Percentiles rank a stretch among this genome's conserved stretches.
Conservation (phyloP, 2,329 filamentous ascomycete species). For the Trichoderma sp. region DNA sequence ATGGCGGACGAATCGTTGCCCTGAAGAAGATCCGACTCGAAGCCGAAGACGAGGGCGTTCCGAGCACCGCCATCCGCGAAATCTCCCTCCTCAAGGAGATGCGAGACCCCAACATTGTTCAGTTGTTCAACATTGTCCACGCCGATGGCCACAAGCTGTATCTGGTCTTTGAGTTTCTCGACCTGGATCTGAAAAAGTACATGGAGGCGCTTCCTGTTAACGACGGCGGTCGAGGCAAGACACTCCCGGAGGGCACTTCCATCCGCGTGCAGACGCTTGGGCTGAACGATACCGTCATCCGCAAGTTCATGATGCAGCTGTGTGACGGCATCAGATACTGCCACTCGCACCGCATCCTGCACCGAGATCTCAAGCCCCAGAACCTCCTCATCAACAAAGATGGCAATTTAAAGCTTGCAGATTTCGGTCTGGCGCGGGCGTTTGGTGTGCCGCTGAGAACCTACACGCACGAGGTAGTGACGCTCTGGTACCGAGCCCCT, state of each 20-base stretch:
- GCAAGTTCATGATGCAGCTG: slow-evolving; percentile 90
- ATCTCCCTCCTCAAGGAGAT: slow-evolving; percentile 94
- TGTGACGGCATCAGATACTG: slow-evolving; percentile 85
- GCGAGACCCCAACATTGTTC: slow-evolving; percentile 87
- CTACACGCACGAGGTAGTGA: slow-evolving; percentile 94
- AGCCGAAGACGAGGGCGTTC: slow-evolving; percentile 91
- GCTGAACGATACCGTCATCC: slow-evolving; percentile 77
- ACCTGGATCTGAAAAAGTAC: slow-evolving; percentile 91
- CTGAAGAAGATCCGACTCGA: slow-evolving; percentile 95
- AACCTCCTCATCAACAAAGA: slow-evolving; percentile 85
- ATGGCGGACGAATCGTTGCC: slow-evolving; percentile 82
- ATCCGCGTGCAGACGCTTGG: slow-evolving; percentile 66
- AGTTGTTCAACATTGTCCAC: slow-evolving; percentile 88
- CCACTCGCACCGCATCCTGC: slow-evolving; percentile 82
- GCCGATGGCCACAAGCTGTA: slow-evolving; percentile 94
- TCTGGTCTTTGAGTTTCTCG: slow-evolving; percentile 88
- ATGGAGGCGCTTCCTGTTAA: slow-evolving; percentile 87
- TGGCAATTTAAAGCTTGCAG: slow-evolving; percentile 85
- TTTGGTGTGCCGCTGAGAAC: slow-evolving; percentile 90
- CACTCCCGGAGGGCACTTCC: slow-evolving; percentile 75
- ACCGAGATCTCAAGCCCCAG: slow-evolving; percentile 88
- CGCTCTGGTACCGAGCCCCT: slow-evolving; percentile 87
- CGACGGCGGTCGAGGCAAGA: slow-evolving; percentile 82
- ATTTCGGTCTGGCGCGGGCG: slow-evolving; percentile 86
- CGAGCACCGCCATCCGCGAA: slow-evolving; percentile 89